phyloP scores from a whole-genome alignment of 2,329 filamentous ascomycete genomes.

The Pseudopithomyces chartarum region DNA sequence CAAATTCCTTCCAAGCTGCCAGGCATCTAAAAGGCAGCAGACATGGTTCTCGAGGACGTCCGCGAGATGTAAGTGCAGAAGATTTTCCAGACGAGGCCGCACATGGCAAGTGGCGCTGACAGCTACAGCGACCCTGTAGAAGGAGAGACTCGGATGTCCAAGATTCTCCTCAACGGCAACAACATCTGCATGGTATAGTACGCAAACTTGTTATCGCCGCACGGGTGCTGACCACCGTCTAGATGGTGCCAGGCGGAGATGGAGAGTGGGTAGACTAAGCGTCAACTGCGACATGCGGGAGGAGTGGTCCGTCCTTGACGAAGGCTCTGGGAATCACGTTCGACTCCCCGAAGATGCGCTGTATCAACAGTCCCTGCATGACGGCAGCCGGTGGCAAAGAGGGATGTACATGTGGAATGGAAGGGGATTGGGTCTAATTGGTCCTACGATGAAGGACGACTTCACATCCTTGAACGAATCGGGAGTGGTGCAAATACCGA shows the following conservation, averaged over 20 bases:
- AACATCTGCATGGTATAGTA: constrained; percentile 94
- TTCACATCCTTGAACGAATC: neutral
- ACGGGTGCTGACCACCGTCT: neutral
- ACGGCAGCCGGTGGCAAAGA: neutral
- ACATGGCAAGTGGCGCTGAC: constrained; percentile 13
- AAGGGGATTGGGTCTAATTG: too few relatives aligned
- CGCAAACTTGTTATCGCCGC: neutral
- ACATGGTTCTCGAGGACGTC: constrained; percentile 98
- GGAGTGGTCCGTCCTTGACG: constrained; percentile 6
- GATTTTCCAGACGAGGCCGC: neutral
- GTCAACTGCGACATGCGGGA: constrained; percentile 9
- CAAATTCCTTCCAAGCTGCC: neutral
- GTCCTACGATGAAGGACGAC: too few relatives aligned
- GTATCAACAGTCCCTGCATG: neutral
- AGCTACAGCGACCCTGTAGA: constrained; percentile 79
- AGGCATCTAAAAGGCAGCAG: constrained; percentile 53
- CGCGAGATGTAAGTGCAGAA: constrained; percentile 79
- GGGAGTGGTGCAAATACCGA: neutral
- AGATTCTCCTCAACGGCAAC: constrained; percentile 96
- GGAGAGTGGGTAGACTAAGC: constrained; percentile 34
- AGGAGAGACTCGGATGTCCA: constrained; percentile 83
- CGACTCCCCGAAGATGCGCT: neutral
- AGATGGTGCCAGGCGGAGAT: constrained; percentile 44
- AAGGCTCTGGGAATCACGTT: neutral
- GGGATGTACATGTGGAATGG: too few relatives aligned